Base-by-base conservation (phyloP, 768 basidiomycete genomes). In the Gelatoporia subvermispora region DNA sequence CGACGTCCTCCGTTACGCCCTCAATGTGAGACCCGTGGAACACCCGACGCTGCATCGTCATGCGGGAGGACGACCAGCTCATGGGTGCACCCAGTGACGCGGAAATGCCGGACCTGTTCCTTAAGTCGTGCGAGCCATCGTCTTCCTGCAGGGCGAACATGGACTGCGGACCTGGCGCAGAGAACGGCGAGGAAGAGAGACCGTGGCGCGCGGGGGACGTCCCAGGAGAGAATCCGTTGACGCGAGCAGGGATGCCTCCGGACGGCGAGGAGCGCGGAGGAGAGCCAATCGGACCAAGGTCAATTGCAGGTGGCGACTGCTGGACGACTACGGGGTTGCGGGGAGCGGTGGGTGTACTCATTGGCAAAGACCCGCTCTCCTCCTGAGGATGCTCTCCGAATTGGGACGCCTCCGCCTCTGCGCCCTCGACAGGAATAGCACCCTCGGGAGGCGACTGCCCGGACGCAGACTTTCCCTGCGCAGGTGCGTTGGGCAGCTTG, bases 201-300 rank as follows among this genome's bases (percentile, higher is more conserved):
- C 52, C 68, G 59, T 50, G 68, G 41, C 45, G 52, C 48, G 48
- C 68, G 8, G 86, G 85, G 4, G 84, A 85, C 0, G 81, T 80
- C 5, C 76, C 75, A 3, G 82, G 80, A 20, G 81, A 79, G 56
- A 77, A 73, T 11, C 70, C 70, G 48, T 70, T 78, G 43, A 68
- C 55, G 45, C 70, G 68, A 20, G 69, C 52, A 48, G 72, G 57
- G 15, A 68, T 68, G 1, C 56, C 62, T 2, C 63, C 60, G 28
- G 68, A 62, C 1, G 62, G 58, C 18, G 63, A 76, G 1, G 72
- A 68, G 38, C 72, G 68, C 13, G 90, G 85, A 8, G 88, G 86
- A 3, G 88, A 88, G 2, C 90, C 90, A 51, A 92, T 89, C 15
- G 90, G 88, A 8, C 89, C 89, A 57, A 88, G 84, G 61, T 88